These are phyloP conservation scores for Aspergillus sp. DNA, from an alignment of 2,329 filamentous ascomycete species.

Conservation along the genomic window DNA sequence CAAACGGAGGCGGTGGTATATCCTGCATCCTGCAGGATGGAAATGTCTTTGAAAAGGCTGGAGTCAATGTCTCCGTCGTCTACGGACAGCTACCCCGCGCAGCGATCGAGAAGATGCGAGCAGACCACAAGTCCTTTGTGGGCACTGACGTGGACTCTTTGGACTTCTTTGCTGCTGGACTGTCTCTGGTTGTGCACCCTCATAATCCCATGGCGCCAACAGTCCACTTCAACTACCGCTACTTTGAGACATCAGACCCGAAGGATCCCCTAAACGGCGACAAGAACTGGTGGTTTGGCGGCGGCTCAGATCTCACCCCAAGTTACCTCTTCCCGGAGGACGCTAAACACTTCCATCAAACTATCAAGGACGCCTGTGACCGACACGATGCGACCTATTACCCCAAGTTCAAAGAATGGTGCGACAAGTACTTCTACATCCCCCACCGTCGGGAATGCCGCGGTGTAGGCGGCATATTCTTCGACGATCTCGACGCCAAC, in stretches of 20 bases:
- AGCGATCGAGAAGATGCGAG: conserved; percentile 89
- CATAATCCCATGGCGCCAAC: conserved; percentile 96
- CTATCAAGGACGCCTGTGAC: conserved; percentile 90
- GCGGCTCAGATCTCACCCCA: conserved; percentile 90
- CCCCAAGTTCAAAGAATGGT: conserved; percentile 95
- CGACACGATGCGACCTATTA: conserved; percentile 91
- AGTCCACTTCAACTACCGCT: conserved; percentile 96
- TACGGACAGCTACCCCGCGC: conserved; percentile 86
- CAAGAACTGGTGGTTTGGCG: conserved; percentile 94
- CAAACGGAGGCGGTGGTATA: conserved; percentile 87
- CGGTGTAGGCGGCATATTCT: conserved; percentile 95
- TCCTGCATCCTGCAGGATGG: conserved; percentile 95
- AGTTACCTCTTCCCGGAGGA: conserved; percentile 96
- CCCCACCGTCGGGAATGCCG: conserved; percentile 85
- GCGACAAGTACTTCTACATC: conserved; percentile 94
- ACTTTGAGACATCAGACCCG: conserved; percentile 91
- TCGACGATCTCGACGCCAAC: conserved; percentile 82
- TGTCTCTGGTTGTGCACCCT: conserved; percentile 91
- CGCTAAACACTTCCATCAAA: conserved; percentile 92
- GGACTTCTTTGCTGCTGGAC: conserved; percentile 91
- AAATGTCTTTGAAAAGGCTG: conserved; percentile 96
- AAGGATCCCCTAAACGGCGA: conserved; percentile 68
- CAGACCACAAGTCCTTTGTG: conserved; percentile 87
- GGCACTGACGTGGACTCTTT: conserved; percentile 74
- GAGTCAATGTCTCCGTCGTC: conserved; percentile 91